Evolutionary conservation across 257 asterid genomes (phyloP).

Genomic region (Orobanche coerulescens): DNA sequence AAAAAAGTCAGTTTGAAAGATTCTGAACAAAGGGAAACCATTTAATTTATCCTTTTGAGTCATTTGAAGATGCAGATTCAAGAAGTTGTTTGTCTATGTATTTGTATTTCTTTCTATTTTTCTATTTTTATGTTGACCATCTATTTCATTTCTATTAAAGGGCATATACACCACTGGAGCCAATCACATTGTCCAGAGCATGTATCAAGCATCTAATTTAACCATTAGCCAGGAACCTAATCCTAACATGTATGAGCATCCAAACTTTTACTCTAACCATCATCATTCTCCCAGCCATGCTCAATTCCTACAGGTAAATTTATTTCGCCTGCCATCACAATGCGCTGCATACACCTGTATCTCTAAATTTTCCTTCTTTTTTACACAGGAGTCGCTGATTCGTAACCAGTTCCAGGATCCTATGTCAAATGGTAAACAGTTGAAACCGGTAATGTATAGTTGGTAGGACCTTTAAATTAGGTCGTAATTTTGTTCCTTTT

Average conservation of each 20-base stretch:
- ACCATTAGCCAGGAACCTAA: constrained; percentile 36
- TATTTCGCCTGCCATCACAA: constrained; percentile 15
- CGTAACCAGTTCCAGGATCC: constrained; percentile 49
- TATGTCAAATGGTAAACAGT: constrained; percentile 35
- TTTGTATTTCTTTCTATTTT: background rate
- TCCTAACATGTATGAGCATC: constrained; percentile 43
- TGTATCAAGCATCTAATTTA: constrained; percentile 41
- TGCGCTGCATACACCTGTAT: background rate
- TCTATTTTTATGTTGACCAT: constrained; percentile 9
- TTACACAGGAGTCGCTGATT: constrained; percentile 40
- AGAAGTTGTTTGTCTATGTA: background rate
- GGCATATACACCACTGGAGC: constrained; percentile 46
- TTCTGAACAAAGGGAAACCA: background rate
- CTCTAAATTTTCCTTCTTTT: constrained; percentile 7
- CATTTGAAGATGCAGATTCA: background rate
- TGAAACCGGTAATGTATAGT: constrained; percentile 40
- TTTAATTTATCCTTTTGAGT: background rate
- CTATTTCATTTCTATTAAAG: constrained; percentile 25
- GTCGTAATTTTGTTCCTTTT: background rate
- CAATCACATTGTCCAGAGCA: constrained; percentile 42
- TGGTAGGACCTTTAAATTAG: background rate
- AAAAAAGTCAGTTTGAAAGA: too few species aligned
- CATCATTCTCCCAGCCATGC: constrained; percentile 45
- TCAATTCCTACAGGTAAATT: constrained; percentile 45
- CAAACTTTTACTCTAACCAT: constrained; percentile 38